Evolutionary conservation across 345 rosid species (phyloP), one percentile per base, ranked within the genome.

Genomic region (Euclidium syriacum): DNA sequence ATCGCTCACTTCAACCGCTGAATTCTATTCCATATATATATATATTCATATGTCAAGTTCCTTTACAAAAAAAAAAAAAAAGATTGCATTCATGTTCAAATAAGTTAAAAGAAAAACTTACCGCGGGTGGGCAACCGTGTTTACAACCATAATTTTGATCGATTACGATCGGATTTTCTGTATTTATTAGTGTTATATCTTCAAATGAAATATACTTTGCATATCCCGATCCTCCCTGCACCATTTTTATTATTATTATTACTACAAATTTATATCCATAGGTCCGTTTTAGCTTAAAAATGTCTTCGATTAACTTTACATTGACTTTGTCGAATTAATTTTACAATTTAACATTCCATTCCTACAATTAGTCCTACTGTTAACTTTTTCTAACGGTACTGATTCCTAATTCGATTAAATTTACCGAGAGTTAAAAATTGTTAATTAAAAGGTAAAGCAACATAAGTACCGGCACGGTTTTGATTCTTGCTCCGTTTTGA

Each of bases 401-500:
- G n/a, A n/a, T n/a, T n/a, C n/a, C n/a, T n/a, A n/a, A n/a, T n/a
- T n/a, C n/a, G n/a, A n/a, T n/a, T n/a, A n/a, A n/a, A n/a, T n/a
- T n/a, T n/a, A n/a, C n/a, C n/a, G n/a, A n/a, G n/a, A n/a, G n/a
- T n/a, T n/a, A n/a, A n/a, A n/a, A n/a, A n/a, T n/a, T n/a, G n/a
- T n/a, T n/a, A n/a, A 11, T 0, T 11, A 34, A 11, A 23, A 5
- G 7, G 30, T 46, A 24, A 49, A 27, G 22, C 29, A 3, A 14
- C 8, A 42, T 42, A 6, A 20, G 15, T 59, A 78, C 83, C 69
- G 77, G 68, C 70, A 77, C 67, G 6, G 80, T 79, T 49, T 79
- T 76, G 22, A 79, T 73, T 42, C 80, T 59, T 20, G 76, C 76
- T 42, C 79, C 79, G 34, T 79, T 79, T 16, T 52, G 20, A 39